phyloP scores from a whole-genome alignment of 2,329 filamentous ascomycete species.

The Neonectria punicea region DNA sequence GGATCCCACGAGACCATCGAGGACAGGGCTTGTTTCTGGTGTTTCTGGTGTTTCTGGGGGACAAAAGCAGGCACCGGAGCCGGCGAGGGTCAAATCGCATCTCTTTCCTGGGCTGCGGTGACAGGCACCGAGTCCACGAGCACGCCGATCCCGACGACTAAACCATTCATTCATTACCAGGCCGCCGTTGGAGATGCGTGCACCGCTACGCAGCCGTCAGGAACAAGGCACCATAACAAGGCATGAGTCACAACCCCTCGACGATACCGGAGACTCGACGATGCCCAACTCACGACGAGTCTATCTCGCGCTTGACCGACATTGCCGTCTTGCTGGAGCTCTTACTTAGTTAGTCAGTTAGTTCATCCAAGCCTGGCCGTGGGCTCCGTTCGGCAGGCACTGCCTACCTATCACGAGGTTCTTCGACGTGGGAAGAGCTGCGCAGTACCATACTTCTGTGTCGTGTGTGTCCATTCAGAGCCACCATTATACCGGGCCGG shows the following conservation, averaged over 20 bases:
- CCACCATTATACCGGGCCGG: slow-evolving; percentile 21
- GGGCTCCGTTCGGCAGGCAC: slow-evolving; percentile 15
- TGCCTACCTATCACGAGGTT: slow-evolving; percentile 16
- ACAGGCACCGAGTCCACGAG: slow-evolving; percentile 14
- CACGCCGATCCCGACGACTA: background rate
- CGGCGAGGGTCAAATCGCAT: slow-evolving; percentile 21
- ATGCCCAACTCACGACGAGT: background rate
- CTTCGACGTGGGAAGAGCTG: slow-evolving; percentile 13
- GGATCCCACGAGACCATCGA: background rate
- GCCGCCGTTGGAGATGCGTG: background rate
- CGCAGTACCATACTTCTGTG: slow-evolving; percentile 13
- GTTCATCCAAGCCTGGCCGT: background rate
- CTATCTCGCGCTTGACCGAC: slow-evolving; percentile 15
- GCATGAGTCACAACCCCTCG: background rate
- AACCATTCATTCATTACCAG: background rate
- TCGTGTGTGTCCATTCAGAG: slow-evolving; percentile 15
- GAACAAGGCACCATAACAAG: slow-evolving; percentile 9
- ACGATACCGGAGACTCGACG: too few relatives aligned
- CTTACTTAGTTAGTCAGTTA: slow-evolving; percentile 2
- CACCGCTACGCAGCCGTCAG: slow-evolving; percentile 2
- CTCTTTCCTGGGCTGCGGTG: background rate
- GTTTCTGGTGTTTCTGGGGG: background rate
- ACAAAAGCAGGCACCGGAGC: slow-evolving; percentile 6
- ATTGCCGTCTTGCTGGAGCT: slow-evolving; percentile 10
- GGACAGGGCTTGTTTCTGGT: background rate